Evolutionary conservation across 1,284 basidiomycete species (phyloP).

Genomic region (Tylopilus sp.): DNA sequence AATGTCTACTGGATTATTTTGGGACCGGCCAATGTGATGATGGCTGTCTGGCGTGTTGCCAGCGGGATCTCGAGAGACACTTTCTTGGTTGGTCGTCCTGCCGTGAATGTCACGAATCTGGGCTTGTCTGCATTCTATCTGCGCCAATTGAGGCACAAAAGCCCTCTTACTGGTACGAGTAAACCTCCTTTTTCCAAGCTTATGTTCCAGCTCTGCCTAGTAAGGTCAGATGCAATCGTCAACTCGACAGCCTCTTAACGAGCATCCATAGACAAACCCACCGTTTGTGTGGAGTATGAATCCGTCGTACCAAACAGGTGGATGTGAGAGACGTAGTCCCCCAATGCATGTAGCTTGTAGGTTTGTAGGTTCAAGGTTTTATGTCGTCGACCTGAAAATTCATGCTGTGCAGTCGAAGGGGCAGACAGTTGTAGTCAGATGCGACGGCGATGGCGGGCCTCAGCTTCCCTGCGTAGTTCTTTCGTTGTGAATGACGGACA

Average conservation of each 20-base stretch:
- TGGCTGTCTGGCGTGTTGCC: conserved; percentile 10
- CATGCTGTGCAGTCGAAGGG: too few species aligned
- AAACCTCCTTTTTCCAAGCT: background rate
- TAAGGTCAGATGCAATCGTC: too few species aligned
- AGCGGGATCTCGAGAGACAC: too few species aligned
- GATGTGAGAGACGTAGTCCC: background rate
- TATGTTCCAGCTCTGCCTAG: too few species aligned
- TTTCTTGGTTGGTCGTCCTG: too few species aligned
- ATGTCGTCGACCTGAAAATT: too few species aligned
- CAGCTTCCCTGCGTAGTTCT: conserved; percentile 1
- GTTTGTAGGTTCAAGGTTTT: background rate
- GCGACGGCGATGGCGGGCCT: background rate
- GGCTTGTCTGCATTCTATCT: conserved; percentile 13
- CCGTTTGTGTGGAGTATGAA: too few species aligned
- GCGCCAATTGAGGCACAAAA: conserved; percentile 12
- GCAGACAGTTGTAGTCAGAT: too few species aligned
- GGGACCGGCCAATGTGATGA: conserved; percentile 26
- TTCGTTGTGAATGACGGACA: background rate
- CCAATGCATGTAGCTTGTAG: background rate
- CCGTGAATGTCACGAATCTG: conserved; percentile 9
- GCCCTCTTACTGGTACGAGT: conserved; percentile 11
- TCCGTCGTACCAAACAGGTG: too few species aligned
- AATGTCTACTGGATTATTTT: conserved; percentile 13
- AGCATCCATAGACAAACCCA: too few species aligned
- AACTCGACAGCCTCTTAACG: too few species aligned